Conservation (phyloP, 768 basidiomycete species). For the Mrakia frigida region DNA sequence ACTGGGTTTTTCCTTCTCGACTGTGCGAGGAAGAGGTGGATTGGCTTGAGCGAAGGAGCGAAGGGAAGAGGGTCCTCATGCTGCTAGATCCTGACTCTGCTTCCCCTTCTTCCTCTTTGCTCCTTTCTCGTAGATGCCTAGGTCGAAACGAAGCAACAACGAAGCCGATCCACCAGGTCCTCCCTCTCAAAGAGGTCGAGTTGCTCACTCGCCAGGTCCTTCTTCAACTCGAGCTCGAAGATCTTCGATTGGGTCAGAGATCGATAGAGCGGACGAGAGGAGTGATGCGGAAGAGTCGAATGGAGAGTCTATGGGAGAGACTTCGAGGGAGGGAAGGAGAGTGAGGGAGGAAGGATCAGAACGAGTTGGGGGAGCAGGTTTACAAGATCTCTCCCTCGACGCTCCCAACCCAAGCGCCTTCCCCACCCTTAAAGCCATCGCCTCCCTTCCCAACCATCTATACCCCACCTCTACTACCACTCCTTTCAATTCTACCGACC, state of each 20-base stretch:
- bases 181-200: neutral
- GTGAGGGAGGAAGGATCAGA: neutral
- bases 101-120: no score
- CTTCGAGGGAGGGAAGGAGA: neutral
- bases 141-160: constrained; percentile 1
- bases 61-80: no score
- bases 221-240: neutral
- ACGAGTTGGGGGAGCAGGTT: neutral
- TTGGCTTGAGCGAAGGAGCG: no score
- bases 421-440: neutral
- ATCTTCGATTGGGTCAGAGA: neutral
- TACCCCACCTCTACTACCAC: neutral
- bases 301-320: neutral
- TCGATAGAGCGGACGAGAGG: neutral
- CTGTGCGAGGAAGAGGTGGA: no score
- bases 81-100: no score
- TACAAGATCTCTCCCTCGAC: neutral
- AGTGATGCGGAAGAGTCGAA: neutral
- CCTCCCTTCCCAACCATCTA: neutral
- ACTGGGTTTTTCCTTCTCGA: no score
- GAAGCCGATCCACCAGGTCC: neutral
- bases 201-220: neutral
- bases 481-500: neutral
- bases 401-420: neutral
- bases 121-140: neutral